A percentile compares a stretch with the other conserved stretches of the same genome.
Conservation (phyloP, 2,329 filamentous ascomycete species). For the Apiospora aurea region DNA sequence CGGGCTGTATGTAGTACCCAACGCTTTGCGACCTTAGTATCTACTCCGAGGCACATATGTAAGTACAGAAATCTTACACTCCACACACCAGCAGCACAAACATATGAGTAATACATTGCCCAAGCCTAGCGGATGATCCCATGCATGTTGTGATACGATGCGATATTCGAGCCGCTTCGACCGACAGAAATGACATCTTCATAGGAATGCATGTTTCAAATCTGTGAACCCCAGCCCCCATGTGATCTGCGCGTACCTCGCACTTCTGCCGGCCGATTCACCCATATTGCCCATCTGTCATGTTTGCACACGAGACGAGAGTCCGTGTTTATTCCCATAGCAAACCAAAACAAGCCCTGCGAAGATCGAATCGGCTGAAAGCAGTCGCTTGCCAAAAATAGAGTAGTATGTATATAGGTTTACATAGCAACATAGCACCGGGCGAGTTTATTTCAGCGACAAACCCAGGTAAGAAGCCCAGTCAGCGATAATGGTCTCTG, state of each 20-base stretch:
- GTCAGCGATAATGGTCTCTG: neutral
- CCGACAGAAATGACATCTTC: slow-evolving; percentile 16
- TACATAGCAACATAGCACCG: neutral
- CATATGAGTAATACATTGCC: neutral
- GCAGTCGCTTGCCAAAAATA: neutral
- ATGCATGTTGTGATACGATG: slow-evolving; percentile 4
- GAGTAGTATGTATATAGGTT: neutral
- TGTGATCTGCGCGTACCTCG: slow-evolving; percentile 37
- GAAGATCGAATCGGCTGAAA: neutral
- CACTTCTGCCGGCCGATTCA: slow-evolving; percentile 42
- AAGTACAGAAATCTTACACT: neutral
- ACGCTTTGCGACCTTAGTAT: neutral
- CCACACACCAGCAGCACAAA: neutral
- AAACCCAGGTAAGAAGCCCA: neutral
- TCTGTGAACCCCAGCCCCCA: slow-evolving; percentile 32
- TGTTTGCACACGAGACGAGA: slow-evolving; percentile 3
- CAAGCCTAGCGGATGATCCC: slow-evolving; percentile 19
- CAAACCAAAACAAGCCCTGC: neutral
- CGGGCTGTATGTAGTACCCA: slow-evolving; percentile 2
- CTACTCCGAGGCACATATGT: neutral
- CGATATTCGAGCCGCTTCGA: slow-evolving; percentile 7
- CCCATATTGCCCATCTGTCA: slow-evolving; percentile 36
- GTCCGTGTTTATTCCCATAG: neutral
- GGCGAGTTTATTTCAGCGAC: neutral
- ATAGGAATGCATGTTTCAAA: slow-evolving; percentile 31